Evolutionary conservation across 768 basidiomycete genomes (phyloP).

Genomic region (Amylocystis lapponica): DNA sequence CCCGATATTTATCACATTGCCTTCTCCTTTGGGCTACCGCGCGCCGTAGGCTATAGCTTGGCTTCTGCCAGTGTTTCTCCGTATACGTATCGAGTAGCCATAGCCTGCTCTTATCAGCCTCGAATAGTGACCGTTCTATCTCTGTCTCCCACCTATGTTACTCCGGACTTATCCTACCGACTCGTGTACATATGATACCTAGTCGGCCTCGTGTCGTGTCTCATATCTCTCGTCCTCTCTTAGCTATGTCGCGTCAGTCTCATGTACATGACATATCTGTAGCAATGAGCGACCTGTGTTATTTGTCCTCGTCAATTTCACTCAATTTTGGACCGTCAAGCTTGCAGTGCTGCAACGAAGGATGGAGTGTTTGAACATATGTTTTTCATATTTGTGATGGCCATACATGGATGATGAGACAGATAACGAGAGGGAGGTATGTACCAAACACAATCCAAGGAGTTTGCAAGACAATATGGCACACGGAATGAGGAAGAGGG

Average conservation of each 20-base stretch:
- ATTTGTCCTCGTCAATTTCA: neutral
- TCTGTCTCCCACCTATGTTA: neutral
- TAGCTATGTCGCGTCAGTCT: neutral
- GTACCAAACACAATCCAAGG: slow-evolving; percentile 1
- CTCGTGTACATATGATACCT: slow-evolving; percentile 5
- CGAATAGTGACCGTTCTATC: neutral
- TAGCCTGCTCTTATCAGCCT: slow-evolving; percentile 1
- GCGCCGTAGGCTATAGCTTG: slow-evolving; percentile 7
- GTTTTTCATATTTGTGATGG: slow-evolving; percentile 6
- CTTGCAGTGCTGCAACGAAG: neutral
- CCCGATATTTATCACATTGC: slow-evolving; percentile 1
- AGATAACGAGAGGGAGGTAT: slow-evolving; percentile 2
- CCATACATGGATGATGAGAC: slow-evolving; percentile 17
- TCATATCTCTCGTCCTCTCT: neutral
- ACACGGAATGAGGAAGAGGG: slow-evolving; percentile 19
- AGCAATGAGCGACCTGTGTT: neutral
- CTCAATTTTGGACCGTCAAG: neutral
- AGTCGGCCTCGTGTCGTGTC: slow-evolving; percentile 3
- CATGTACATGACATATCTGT: neutral
- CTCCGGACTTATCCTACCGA: neutral
- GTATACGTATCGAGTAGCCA: slow-evolving; percentile 8
- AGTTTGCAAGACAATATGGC: slow-evolving; percentile 8
- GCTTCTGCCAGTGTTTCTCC: slow-evolving; percentile 9
- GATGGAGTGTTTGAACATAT: slow-evolving; percentile 2
- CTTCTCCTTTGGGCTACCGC: neutral